Percentiles rank a stretch among this genome's conserved stretches.
phyloP scores from a whole-genome alignment of 176 grass and related monocot species.

The Thinopyrum elongatum region DNA sequence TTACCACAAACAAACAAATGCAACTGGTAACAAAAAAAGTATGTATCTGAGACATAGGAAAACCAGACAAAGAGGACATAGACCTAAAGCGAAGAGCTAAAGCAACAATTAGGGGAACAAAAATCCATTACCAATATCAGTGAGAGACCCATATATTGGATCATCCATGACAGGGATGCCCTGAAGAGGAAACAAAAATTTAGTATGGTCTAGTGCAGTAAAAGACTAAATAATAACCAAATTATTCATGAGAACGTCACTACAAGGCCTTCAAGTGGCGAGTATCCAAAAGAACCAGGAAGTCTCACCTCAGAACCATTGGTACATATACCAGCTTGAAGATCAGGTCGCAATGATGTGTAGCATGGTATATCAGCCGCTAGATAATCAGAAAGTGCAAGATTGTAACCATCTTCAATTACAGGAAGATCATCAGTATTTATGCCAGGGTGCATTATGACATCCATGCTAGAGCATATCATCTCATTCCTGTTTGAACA shows the following conservation, averaged over 20 bases:
- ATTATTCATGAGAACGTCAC: conserved; percentile 1
- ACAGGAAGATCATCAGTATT: conserved; percentile 56
- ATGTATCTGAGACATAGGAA: conserved; percentile 15
- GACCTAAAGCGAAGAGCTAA: conserved; percentile 1
- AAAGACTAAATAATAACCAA: neutral
- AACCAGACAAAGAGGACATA: neutral
- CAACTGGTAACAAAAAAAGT: neutral
- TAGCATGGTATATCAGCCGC: conserved; percentile 68
- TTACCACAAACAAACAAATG: neutral
- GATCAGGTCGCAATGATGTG: conserved; percentile 62
- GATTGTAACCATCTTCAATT: conserved; percentile 70
- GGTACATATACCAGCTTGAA: conserved; percentile 58
- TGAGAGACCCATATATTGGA: conserved; percentile 72
- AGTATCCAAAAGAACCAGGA: neutral
- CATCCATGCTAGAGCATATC: conserved; percentile 66
- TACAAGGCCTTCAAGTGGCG: neutral
- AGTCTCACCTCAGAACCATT: conserved; percentile 36
- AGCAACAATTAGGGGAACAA: neutral
- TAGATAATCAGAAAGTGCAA: conserved; percentile 79
- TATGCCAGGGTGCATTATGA: conserved; percentile 46
- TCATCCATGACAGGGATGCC: conserved; percentile 57
- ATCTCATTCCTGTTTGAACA: conserved; percentile 39
- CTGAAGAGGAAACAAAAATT: conserved; percentile 39
- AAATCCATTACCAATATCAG: conserved; percentile 61
- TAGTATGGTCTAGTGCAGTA: conserved; percentile 14